Evolutionary conservation across 208 protist species (phyloP).

Genomic region (Trypanosoma cruzi): DNA sequence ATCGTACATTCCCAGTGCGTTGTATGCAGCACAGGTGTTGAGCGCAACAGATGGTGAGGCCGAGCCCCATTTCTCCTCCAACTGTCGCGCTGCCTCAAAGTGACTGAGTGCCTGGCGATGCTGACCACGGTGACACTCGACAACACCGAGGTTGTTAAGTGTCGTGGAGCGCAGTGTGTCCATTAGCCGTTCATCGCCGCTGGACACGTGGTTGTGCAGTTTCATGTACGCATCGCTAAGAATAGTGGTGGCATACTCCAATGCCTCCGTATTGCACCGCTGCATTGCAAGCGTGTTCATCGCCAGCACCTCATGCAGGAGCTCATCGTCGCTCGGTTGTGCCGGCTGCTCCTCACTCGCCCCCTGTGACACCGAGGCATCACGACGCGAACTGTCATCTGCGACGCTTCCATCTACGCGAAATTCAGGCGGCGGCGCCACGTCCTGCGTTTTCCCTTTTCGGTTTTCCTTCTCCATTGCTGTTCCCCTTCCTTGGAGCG

Average conservation of each 20-base stretch:
- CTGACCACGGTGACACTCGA: conserved; percentile 84
- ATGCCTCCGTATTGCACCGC: conserved; percentile 46
- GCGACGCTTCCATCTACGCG: neutral
- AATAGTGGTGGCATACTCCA: conserved; percentile 55
- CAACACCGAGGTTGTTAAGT: conserved; percentile 88
- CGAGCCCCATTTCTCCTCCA: conserved; percentile 80
- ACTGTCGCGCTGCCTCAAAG: conserved; percentile 77
- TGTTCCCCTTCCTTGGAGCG: neutral
- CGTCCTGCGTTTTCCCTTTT: conserved; percentile 2
- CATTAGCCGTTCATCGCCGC: conserved; percentile 35
- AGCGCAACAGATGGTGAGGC: conserved; percentile 80
- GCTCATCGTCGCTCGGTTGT: conserved; percentile 38
- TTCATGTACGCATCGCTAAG: conserved; percentile 63
- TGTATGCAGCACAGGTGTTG: conserved; percentile 88
- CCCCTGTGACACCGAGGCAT: neutral
- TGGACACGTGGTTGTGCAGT: conserved; percentile 31
- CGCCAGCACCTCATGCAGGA: conserved; percentile 74
- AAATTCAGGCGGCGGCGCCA: neutral
- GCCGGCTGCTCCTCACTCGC: neutral
- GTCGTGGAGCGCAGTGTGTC: conserved; percentile 82
- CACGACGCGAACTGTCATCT: neutral
- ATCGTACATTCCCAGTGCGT: conserved; percentile 83
- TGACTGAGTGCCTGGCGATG: conserved; percentile 82
- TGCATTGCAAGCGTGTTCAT: conserved; percentile 90
- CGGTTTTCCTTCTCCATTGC: neutral